phyloP scores from a whole-genome alignment of 371 early-diverging fungal genomes.

The Nosema muscidifuracis region DNA sequence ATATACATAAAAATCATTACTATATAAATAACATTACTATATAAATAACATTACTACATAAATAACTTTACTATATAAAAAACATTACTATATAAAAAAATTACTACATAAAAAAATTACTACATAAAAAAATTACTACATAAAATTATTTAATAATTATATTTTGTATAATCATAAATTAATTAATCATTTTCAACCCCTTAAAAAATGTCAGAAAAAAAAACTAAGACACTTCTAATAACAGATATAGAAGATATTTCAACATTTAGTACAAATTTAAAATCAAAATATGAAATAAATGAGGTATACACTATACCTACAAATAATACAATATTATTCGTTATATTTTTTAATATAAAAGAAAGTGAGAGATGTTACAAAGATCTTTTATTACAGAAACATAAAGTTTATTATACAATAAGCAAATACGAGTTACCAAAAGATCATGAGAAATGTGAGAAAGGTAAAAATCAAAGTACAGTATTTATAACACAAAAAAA shows the following conservation, averaged over 20 bases:
- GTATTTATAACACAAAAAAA: constrained; percentile 39
- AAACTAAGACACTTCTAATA: background rate
- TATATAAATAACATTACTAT: no score
- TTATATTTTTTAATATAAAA: constrained; percentile 59
- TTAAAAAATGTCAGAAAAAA: background rate
- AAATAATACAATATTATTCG: constrained; percentile 46
- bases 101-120: no score
- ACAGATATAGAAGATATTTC: background rate
- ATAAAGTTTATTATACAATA: constrained; percentile 50
- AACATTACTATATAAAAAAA: no score
- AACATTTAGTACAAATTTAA: background rate
- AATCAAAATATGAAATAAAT: constrained; percentile 34
- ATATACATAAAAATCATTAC: no score
- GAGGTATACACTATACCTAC: constrained; percentile 55
- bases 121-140: no score
- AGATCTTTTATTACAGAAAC: constrained; percentile 1
- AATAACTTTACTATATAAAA: no score
- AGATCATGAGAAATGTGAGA: constrained; percentile 57
- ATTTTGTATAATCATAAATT: constrained; percentile 26
- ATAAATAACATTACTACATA: no score
- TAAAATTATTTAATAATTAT: no score
- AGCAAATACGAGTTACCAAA: constrained; percentile 60
- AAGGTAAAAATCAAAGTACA: constrained; percentile 58
- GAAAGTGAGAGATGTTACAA: constrained; percentile 29
- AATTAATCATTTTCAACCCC: background rate